A percentile compares a stretch with the other conserved stretches of the same genome.
Conservation (phyloP, 768 basidiomycete genomes). For the Paxillus rubicundulus region DNA sequence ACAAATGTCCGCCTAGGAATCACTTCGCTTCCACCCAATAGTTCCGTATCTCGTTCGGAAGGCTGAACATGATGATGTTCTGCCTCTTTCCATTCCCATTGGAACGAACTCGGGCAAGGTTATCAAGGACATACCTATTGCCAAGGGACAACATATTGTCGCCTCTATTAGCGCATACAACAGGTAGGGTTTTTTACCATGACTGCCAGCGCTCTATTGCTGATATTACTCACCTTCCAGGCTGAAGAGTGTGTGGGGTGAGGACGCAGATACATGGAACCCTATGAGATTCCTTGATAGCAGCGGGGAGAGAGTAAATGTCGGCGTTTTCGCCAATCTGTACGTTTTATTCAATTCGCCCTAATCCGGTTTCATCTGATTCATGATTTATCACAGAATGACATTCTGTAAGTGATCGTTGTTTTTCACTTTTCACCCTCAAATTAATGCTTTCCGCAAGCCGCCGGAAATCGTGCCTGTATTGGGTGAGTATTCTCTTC, state of each 20-base stretch:
- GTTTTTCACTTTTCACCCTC: background rate
- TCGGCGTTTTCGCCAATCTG: conserved; percentile 12
- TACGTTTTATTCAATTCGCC: background rate
- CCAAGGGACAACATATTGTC: conserved; percentile 17
- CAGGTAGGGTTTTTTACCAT: conserved; percentile 20
- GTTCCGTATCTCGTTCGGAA: conserved; percentile 24
- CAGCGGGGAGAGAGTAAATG: background rate
- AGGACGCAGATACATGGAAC: conserved; percentile 22
- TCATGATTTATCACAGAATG: conserved; percentile 1
- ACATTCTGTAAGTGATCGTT: conserved; percentile 6
- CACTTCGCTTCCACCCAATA: conserved; percentile 33
- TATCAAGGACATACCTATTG: conserved; percentile 15
- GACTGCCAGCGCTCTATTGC: background rate
- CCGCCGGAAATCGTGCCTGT: conserved; percentile 8
- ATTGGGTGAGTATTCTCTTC: conserved; percentile 8
- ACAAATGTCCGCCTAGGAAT: conserved; percentile 15
- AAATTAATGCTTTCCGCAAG: background rate
- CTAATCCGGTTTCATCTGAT: background rate
- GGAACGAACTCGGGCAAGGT: conserved; percentile 20
- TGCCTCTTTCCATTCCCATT: conserved; percentile 34
- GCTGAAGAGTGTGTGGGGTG: conserved; percentile 15
- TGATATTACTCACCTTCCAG: background rate
- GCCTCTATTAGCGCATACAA: conserved; percentile 25
- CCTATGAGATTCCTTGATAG: conserved; percentile 15
- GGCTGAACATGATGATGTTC: conserved; percentile 30